These are phyloP conservation scores for Ogataea hybrid DNA, from an alignment of 1,139 yeast species.

Conservation along the genomic window DNA sequence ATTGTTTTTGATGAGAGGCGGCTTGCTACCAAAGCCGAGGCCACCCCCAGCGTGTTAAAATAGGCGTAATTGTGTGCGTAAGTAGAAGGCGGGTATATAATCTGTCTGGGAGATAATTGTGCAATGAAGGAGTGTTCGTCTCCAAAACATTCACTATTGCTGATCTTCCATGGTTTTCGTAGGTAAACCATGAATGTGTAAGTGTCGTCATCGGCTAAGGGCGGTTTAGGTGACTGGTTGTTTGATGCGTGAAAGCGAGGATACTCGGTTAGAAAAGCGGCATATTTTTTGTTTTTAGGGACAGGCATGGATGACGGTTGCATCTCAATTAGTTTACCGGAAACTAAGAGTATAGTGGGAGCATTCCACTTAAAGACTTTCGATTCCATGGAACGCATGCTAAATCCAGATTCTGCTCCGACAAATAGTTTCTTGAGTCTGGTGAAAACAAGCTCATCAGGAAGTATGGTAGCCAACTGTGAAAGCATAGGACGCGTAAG, in stretches of 20 bases:
- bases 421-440: conserved; percentile 63
- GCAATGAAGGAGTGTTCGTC: conserved; percentile 52
- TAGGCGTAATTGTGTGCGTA: conserved; percentile 45
- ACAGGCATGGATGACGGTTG: conserved; percentile 17
- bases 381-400: conserved; percentile 81
- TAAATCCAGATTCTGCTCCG: conserved; percentile 79
- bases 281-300: conserved; percentile 46
- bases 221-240: conserved; percentile 25
- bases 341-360: conserved; percentile 68
- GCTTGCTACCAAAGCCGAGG: conserved; percentile 72
- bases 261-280: conserved; percentile 48
- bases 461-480: conserved; percentile 39
- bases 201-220: conserved; percentile 26
- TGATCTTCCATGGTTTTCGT: conserved; percentile 68
- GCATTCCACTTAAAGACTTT: conserved; percentile 90
- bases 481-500: conserved; percentile 43
- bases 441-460: conserved; percentile 34
- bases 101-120: conserved; percentile 65
- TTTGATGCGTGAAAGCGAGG: conserved; percentile 41
- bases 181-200: conserved; percentile 21
- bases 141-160: conserved; percentile 75
- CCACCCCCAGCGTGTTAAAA: conserved; percentile 76
- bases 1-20: conserved; percentile 51
- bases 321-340: conserved; percentile 60
- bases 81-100: conserved; percentile 44